A percentile compares a stretch with the other conserved stretches of the same genome.
phyloP scores from a whole-genome alignment of 768 basidiomycete species.

The Mycena rosella region DNA sequence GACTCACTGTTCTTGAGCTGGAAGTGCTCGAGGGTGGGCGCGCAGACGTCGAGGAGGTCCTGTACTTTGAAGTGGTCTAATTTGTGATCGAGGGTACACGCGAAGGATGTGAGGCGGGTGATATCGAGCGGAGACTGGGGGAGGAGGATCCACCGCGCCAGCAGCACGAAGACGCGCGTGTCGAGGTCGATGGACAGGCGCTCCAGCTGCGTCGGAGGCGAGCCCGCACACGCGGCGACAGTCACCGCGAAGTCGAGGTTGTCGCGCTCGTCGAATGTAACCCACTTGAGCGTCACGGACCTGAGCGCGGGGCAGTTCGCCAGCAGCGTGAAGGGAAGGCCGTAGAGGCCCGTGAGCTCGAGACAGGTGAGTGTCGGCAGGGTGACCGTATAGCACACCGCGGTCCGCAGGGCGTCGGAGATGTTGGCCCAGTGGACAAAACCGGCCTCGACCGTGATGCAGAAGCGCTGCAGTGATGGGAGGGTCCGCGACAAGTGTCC shows the following conservation, averaged over 20 bases:
- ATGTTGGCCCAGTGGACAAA: constrained; percentile 32
- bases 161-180: constrained; percentile 11
- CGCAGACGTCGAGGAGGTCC: constrained; percentile 5
- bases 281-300: constrained; percentile 24
- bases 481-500: constrained; percentile 10
- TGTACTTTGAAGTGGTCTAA: neutral
- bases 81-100: constrained; percentile 6
- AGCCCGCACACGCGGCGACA: constrained; percentile 18
- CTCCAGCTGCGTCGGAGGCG: constrained; percentile 14
- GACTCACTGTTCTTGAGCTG: constrained; percentile 16
- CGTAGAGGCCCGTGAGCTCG: constrained; percentile 28
- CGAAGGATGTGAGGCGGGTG: constrained; percentile 15
- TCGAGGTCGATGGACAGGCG: constrained; percentile 22
- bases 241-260: constrained; percentile 26
- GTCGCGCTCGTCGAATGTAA: constrained; percentile 31
- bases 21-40: constrained; percentile 5
- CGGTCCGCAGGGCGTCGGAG: constrained; percentile 1
- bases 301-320: constrained; percentile 22
- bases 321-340: constrained; percentile 21
- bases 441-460: constrained; percentile 19
- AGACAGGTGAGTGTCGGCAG: constrained; percentile 19
- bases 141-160: constrained; percentile 27
- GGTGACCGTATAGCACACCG: neutral
- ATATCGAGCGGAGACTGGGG: constrained; percentile 25
- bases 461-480: constrained; percentile 2